Base-by-base conservation (phyloP, 176 grass and related monocot species). In the Eleusine coracana region DNA sequence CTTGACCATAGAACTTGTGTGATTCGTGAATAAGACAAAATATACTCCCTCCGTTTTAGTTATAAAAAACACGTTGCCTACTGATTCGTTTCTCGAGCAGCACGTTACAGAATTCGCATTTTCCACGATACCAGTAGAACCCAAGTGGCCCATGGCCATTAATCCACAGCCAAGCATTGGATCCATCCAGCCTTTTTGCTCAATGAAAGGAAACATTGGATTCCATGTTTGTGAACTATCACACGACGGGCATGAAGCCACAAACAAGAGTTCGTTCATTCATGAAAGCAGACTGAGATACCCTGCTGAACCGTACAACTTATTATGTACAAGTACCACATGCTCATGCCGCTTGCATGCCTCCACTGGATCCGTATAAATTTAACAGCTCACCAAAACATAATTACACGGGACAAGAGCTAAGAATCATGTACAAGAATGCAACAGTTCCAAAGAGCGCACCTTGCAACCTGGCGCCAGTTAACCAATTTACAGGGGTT, bases 401-500 rank as follows among this genome's bases (percentile, higher is more conserved):
- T 83, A 83, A 83, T 92, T 80, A 92, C 90, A 89, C 42, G 78
- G 52, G 52, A 5, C 78, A 79, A 74, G 52, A 52, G 36, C 17
- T 74, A 79, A 78, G 80, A 83, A 83, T 80, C 70, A 59, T 92
- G 66, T 88, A 86, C 90, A 88, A 55, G 75, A 87, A 62, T 29
- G 74, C 29, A 72, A 27, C 59, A 84, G 78, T 88, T 81, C 44
- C 51, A 46, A 25, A 48, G 58, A 78, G 58, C 20, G 44, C 31
- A 31, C 63, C 74, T 79, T 88, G 83, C 82, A 86, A 37, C 79
- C 90, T 83, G 74, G 63, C 41, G 58, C 73, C 86, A 86, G 79
- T 38, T 49, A 83, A 86, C 80, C 74, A 89, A 92, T 92, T 83
- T 83, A 92, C 83, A 89, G 51, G 78, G 61, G 78, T 85, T 79